Base-by-base conservation (phyloP, 768 basidiomycete species). In the Astraeus odoratus region DNA sequence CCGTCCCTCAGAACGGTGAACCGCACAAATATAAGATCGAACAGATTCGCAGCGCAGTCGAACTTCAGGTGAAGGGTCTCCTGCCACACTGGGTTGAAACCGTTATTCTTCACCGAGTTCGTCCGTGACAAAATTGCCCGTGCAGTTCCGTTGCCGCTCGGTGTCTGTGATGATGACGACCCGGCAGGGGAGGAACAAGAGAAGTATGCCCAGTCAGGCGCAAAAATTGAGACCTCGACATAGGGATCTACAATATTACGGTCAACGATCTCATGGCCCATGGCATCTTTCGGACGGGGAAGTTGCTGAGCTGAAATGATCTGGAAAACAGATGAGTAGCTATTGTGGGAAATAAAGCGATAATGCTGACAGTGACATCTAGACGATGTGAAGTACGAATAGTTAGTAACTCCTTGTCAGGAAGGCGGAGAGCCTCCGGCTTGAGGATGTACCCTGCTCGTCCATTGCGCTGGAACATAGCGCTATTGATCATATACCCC, bases 391-490 rank as follows among this genome's bases (percentile, higher is more conserved):
- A 73, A 3, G 78, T 80, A 34, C 70, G 69, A 49, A 72, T 67
- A 33, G 63, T 51, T 24, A 85, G 59, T 8, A 78, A 60, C 16
- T 79, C 75, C 62, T 87, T 81, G 54, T 81, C 75, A 26, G 74
- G 69, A n/a, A 64, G 65, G 6, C 90, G 73, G 9, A 97, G 72
- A 2, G 84, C 79, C 3, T 72, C 72, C 2, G 95, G 95, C 60
- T 97, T 96, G 31, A 96, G 76, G 2, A 99, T 81, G 56, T 90
- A 96, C 0, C 95, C 95, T 2, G 78, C 73, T 5, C 86, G 76
- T n/a, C 86, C 87, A 53, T 95, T 94, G 3, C 86, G 75, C 51
- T 84, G 82, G 64, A 99, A 99, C 90, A 98, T 93, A 5, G 94
- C 90, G 49, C 87, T 81, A 57, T 96, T 99, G 61, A 97, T 89